Base-by-base conservation (phyloP, 2,329 filamentous ascomycete genomes). In the Alternaria incomplexa region DNA sequence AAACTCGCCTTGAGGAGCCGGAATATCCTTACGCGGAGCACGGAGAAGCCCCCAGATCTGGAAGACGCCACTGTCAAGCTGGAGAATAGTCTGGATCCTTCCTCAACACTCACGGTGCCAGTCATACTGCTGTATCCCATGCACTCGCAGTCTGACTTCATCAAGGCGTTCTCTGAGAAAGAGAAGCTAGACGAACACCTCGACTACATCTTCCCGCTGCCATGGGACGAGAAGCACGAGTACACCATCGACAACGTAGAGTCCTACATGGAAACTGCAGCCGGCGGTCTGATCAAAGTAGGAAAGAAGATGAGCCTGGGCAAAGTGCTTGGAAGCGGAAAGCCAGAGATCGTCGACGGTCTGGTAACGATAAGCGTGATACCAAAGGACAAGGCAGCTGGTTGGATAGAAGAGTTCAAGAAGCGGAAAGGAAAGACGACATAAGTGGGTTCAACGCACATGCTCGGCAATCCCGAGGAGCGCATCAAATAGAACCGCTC, bases 331-430 rank as follows among this genome's bases (percentile, higher is more conserved):
- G 85, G 85, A 9, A 88, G 88, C 9, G 93, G 92, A 7, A 93
- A 91, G 74, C 88, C 96, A 7, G 94, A 97, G 81, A 86, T 99
- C 10, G 89, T 97, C 50, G 95, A 99, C 80, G 91, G 93, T 28
- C 81, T 98, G 66, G 87, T 98, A 23, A 89, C 85, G 75, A 88
- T 99, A 28, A 93, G 92, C 76, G 88, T 98, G 2, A 85, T 99
- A 67, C 95, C 95, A 0, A 90, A 87, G 73, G 81, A 79, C 4
- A 89, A 88, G 80, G 89, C 91, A 1, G 85, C 85, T 9, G 85
- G 79, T n/a, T 99, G 94, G 90, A 89, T 97, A 36, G 86, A 88
- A 66, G 91, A 96, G 71, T 94, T 93, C 78, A 98, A 97, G 83
- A 86, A 83, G 73, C 89, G 92, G 77, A 92, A 63, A 52, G 71